These are phyloP conservation scores for Rhynchosporium graminicola DNA, from an alignment of 2,329 filamentous ascomycete genomes.

Conservation along the genomic window DNA sequence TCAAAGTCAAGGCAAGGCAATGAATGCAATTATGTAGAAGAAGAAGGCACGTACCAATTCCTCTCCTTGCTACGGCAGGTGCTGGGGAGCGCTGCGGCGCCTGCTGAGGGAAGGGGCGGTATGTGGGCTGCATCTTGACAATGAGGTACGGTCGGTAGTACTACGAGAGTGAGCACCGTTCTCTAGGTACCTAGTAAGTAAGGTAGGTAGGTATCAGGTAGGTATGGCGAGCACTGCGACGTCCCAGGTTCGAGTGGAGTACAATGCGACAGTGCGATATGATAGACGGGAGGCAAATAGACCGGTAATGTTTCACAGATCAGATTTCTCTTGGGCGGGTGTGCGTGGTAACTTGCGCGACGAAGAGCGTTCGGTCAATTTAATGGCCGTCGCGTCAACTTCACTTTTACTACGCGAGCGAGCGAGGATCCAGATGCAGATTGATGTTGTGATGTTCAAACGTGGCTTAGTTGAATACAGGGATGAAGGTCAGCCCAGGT, in stretches of 20 bases:
- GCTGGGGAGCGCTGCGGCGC: slow-evolving; percentile 36
- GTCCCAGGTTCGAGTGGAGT: neutral
- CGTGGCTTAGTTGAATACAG: slow-evolving; percentile 6
- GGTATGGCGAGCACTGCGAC: neutral
- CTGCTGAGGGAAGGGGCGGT: slow-evolving; percentile 35
- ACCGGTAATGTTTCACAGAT: slow-evolving; percentile 8
- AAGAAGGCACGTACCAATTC: slow-evolving; percentile 40
- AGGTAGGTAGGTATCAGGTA: neutral
- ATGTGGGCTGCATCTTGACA: slow-evolving; percentile 38
- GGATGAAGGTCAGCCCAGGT: neutral
- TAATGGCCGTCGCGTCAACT: slow-evolving; percentile 20
- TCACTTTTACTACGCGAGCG: slow-evolving; percentile 14
- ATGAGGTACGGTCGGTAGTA: neutral
- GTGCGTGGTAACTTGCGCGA: neutral
- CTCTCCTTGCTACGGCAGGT: slow-evolving; percentile 37
- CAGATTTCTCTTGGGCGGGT: neutral
- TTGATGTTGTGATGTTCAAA: slow-evolving; percentile 13
- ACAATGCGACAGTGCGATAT: neutral
- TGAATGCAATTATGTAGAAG: neutral
- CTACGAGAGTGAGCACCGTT: no score
- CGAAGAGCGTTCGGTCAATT: neutral
- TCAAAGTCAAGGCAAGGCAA: neutral
- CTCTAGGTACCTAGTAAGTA: neutral
- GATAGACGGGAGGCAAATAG: neutral
- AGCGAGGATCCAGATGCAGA: neutral